Evolutionary conservation across 2,329 filamentous ascomycete species (phyloP), one percentile per base, ranked within the genome.

Genomic region (Hortaea sp.): DNA sequence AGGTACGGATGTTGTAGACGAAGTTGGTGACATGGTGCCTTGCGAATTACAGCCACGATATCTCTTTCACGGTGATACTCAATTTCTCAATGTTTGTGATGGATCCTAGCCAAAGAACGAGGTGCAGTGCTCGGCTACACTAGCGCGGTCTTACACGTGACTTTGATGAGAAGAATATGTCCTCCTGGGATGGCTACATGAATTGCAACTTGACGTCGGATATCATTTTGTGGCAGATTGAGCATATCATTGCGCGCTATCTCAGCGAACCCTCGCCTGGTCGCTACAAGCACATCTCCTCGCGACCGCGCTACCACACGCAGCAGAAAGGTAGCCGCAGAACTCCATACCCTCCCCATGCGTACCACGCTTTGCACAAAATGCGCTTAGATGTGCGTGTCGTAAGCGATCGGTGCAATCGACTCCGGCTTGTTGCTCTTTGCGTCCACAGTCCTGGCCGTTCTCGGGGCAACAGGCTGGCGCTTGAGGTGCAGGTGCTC

Each of bases 401-500:
- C 92, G 82, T 97, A 98, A 66, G 92, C 75, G 63, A 97, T 79
- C 62, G 90, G 88, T 54, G 82, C 81, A 65, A 97, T 81, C 63
- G 85, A 95, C 82, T 95, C 88, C 56, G 89, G 88, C 69, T 81
- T 78, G 77, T 87, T 86, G 69, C 88, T 84, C 74, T 81, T 82
- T 63, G 82, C 75, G 64, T 80, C 84, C 69, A 97, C 80, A 56
- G 82, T 88, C 70, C 81, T 79, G 57, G 85, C 82, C 58, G 84
- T 82, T 61, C 92, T 81, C 70, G 92, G 92, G 68, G 77, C 77
- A 62, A 72, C 75, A 58, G 92, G 83, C 70, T 84, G 83, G 72
- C 92, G 82, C 88, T 98, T 98, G 70, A 98, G 79, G 76, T 90
- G 81, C 64, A 95, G 78, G 69, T 84, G 81, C 70, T 79, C 79